Evolutionary conservation across 352 stramenopile species (phyloP), one percentile per base, ranked within the genome.

Genomic region (Globisporangium ultimum): DNA sequence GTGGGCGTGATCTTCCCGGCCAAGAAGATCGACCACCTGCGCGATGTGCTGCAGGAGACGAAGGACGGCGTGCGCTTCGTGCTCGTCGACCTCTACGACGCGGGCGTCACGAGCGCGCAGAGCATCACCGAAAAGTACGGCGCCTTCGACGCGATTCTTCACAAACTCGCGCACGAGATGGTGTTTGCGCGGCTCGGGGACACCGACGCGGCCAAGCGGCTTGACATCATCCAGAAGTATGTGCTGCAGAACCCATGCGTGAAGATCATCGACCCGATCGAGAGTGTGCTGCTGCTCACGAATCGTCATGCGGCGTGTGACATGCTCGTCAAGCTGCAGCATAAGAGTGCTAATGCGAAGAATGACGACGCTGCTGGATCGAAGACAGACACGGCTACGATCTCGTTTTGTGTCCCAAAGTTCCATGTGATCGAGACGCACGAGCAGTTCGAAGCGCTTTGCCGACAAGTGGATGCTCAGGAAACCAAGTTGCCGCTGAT

Each of bases 121-220:
- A 58, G 61, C 69, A 55, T 93, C 14, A 49, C 57, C 15, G 61
- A 63, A 18, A 64, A 63, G 46, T 80, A 82, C 57, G 78, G 80
- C 15, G 66, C 46, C 5, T 54, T 91, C 48, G 76, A 91, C 66
- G 84, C 69, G 20, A 40, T 93, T 54, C 71, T 93, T 55, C 84
- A 93, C 71, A 93, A 93, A 56, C 61, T 93, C 48, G 82, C 82
- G 43, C 84, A 93, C 58, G 84, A 93, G 40, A 90, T 93, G 82
- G 81, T 93, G 42, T 93, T 90, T 53, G 70, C 71, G 15, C 66
- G 56, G 7, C 66, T 88, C 32, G 82, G 80, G 6, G 78, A 93
- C 57, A 49, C 48, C 0, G 53, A 61, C 0, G 82, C 84, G 3
- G 60, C 57, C 11, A 64, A 60, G 41, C 76, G 82, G 7, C 70